Evolutionary conservation across 352 stramenopile species (phyloP), one percentile per base, ranked within the genome.

Genomic region (Blastocystis sp.): DNA sequence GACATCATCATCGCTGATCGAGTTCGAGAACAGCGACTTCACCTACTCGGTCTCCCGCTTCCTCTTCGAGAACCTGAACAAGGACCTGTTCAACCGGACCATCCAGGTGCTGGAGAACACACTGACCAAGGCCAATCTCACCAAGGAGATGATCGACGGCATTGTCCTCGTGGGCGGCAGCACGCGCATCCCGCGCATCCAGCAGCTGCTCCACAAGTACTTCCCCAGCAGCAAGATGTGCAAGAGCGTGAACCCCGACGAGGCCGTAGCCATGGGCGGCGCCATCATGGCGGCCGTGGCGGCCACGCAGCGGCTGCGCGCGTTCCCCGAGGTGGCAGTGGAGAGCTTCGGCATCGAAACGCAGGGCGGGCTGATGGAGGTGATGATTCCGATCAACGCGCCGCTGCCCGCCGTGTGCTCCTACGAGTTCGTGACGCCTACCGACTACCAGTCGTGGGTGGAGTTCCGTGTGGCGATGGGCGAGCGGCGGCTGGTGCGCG

Each of bases 61-160:
- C 14, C 48, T 7, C 5, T 56, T 56, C 48, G 48, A 56, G 48
- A 56, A 56, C 14, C 48, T 56, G 48, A 17, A 14, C 48, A 56
- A 56, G 48, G 48, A 56, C 48, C 48, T 56, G 5, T 56, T 56
- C 48, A 14, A 56, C 48, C 48, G 48, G 5, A 56, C 48, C 48
- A 56, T 56, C 48, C 5, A 56, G 48, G 48, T 56, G 48, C 48
- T 98, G 7, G 91, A 95, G 86, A 96, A 95, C 90, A 95, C 98
- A 53, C 92, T 99, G 80, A 93, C 97, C 90, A 96, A 99, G 91
- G 94, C 95, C 48, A 92, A 94, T 79, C 89, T 99, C 71, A 94
- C 94, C 89, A 98, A 98, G 92, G 93, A 90, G 76, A 95, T 99
- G 89, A 89, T 91, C 34, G 48, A 94, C 80, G 92, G 95, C 70